Evolutionary conservation across 2,329 filamentous ascomycete species (phyloP).

Genomic region (Neofusicoccum sp.): DNA sequence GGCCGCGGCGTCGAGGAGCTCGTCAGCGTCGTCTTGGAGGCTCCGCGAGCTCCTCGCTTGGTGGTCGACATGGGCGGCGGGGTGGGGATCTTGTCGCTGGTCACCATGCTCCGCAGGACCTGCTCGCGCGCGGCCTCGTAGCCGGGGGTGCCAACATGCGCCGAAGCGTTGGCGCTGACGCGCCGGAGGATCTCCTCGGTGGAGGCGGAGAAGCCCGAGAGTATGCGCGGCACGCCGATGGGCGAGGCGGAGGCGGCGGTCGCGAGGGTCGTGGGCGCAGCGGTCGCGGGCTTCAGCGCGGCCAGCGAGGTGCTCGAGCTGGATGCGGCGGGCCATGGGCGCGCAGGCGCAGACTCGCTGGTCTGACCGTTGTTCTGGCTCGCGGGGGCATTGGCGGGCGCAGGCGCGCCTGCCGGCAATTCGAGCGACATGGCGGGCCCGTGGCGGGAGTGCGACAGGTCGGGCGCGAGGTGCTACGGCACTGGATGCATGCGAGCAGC

Average conservation of each 20-base stretch:
- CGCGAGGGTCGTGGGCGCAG: slow-evolving; percentile 6
- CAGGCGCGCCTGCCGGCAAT: slow-evolving; percentile 10
- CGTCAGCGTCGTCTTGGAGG: neutral
- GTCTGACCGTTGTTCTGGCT: slow-evolving; percentile 5
- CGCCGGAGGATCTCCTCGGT: slow-evolving; percentile 47
- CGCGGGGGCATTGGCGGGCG: slow-evolving; percentile 17
- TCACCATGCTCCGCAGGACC: slow-evolving; percentile 49
- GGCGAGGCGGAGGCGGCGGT: neutral
- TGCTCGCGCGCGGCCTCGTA: slow-evolving; percentile 51
- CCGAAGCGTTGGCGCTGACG: slow-evolving; percentile 38
- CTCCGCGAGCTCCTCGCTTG: slow-evolving; percentile 36
- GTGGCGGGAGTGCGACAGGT: neutral
- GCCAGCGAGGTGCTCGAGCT: neutral
- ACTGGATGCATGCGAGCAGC: slow-evolving; percentile 10
- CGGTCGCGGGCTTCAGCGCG: slow-evolving; percentile 7
- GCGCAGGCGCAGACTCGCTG: slow-evolving; percentile 13
- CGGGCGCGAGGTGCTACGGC: neutral
- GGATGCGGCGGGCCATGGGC: slow-evolving; percentile 11
- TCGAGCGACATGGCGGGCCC: slow-evolving; percentile 16
- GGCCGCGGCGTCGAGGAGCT: slow-evolving; percentile 36
- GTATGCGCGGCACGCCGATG: neutral
- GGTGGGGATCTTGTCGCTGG: slow-evolving; percentile 46
- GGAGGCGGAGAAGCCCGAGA: slow-evolving; percentile 37
- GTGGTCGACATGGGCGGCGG: slow-evolving; percentile 36
- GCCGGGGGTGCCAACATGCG: slow-evolving; percentile 38